Evolutionary conservation across 2,329 filamentous ascomycete species (phyloP).

Genomic region (Pseudogymnoascus sp.): DNA sequence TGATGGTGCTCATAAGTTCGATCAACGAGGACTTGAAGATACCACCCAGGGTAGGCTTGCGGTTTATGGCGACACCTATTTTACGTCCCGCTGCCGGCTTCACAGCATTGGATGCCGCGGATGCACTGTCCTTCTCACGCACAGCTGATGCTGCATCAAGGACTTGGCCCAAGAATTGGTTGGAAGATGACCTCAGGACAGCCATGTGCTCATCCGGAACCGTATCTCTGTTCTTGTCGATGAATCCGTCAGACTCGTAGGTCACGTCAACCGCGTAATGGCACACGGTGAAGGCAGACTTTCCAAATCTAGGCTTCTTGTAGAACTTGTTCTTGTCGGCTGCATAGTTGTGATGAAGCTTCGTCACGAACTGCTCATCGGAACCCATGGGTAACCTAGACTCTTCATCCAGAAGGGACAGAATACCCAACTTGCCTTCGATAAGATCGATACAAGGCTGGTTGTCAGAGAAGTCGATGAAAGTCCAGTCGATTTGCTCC

Average conservation of each 20-base stretch:
- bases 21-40: slow-evolving; percentile 99
- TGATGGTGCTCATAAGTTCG: slow-evolving; percentile 96
- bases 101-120: slow-evolving; percentile 59
- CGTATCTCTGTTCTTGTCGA: slow-evolving; percentile 98
- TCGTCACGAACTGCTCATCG: slow-evolving; percentile 93
- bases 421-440: slow-evolving; percentile 88
- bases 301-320: slow-evolving; percentile 97
- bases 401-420: slow-evolving; percentile 91
- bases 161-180: slow-evolving; percentile 76
- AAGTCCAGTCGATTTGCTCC: slow-evolving; percentile 98
- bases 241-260: slow-evolving; percentile 97
- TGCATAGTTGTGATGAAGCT: slow-evolving; percentile 89
- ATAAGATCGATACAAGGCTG: slow-evolving; percentile 98
- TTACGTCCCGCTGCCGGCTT: slow-evolving; percentile 75
- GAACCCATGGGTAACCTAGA: slow-evolving; percentile 94
- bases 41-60: slow-evolving; percentile 92
- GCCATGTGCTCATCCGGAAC: slow-evolving; percentile 98
- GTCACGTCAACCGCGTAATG: slow-evolving; percentile 98
- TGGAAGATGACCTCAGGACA: slow-evolving; percentile 74
- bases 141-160: slow-evolving; percentile 78
- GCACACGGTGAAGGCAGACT: slow-evolving; percentile 94
- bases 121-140: slow-evolving; percentile 75
- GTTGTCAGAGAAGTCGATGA: slow-evolving; percentile 98
- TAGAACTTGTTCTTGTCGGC: slow-evolving; percentile 91
- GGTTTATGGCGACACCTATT: slow-evolving; percentile 84